A percentile compares a stretch with the other conserved stretches of the same genome.
These are phyloP conservation scores for Capsicum chinense DNA, from an alignment of 257 asterid genomes.

Conservation along the genomic window DNA sequence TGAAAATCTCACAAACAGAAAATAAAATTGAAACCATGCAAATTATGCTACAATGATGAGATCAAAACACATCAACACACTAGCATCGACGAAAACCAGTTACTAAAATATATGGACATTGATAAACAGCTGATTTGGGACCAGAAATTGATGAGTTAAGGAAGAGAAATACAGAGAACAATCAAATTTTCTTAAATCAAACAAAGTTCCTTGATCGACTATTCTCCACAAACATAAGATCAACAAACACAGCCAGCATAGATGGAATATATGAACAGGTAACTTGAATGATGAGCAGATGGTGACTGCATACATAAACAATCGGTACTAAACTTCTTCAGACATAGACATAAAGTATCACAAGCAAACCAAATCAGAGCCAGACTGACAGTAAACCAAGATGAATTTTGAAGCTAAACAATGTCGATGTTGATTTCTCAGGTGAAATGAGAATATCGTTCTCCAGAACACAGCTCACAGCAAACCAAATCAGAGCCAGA, in stretches of 20 bases:
- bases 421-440: background rate
- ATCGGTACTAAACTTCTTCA: background rate
- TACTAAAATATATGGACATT: background rate
- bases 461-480: background rate
- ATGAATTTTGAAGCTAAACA: background rate
- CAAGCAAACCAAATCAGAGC: background rate
- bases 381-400: background rate
- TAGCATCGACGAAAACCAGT: background rate
- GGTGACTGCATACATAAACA: background rate
- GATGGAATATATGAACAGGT: conserved; percentile 10
- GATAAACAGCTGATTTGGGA: background rate
- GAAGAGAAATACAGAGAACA: conserved; percentile 17
- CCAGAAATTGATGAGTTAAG: background rate
- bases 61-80: background rate
- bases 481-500: background rate
- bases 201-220: background rate
- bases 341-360: background rate
- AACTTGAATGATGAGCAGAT: background rate
- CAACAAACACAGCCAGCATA: background rate
- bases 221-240: background rate
- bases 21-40: background rate
- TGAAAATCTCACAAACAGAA: conserved; percentile 5
- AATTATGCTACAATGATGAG: conserved; percentile 3
- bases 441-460: background rate
- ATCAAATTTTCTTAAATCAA: background rate